Conservation (phyloP, 345 rosid species). For the Reutealis trisperma region DNA sequence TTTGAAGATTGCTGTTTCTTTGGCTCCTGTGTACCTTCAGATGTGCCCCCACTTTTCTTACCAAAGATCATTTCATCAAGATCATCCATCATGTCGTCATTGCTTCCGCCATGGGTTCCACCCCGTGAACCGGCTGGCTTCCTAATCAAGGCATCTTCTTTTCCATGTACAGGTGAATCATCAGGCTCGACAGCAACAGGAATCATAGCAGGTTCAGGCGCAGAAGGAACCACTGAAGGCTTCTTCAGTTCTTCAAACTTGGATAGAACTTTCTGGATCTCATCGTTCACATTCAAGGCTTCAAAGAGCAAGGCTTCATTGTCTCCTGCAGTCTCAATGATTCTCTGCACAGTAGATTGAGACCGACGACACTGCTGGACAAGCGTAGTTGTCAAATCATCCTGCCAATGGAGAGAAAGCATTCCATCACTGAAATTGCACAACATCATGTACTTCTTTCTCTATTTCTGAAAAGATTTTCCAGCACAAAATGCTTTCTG, state of each 20-base stretch:
- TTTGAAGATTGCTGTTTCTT: conserved; percentile 67
- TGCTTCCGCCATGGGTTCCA: conserved; percentile 57
- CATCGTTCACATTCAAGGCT: conserved; percentile 92
- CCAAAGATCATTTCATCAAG: conserved; percentile 97
- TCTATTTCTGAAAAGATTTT: neutral
- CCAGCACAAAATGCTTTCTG: neutral
- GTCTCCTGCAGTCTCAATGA: conserved; percentile 79
- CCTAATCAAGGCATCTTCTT: conserved; percentile 71
- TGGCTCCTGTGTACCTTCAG: conserved; percentile 51
- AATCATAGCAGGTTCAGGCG: conserved; percentile 84
- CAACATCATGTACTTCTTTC: neutral
- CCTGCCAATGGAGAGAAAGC: conserved; percentile 47
- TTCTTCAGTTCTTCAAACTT: conserved; percentile 70
- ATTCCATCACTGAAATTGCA: neutral
- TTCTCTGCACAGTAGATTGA: conserved; percentile 61
- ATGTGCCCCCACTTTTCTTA: conserved; percentile 61
- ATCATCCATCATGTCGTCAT: conserved; percentile 92
- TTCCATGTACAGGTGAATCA: conserved; percentile 54
- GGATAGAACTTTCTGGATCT: conserved; percentile 71
- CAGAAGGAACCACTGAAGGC: conserved; percentile 45
- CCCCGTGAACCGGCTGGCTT: conserved; percentile 65
- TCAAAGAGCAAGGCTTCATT: conserved; percentile 84
- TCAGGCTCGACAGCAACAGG: conserved; percentile 84
- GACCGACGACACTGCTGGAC: conserved; percentile 77
- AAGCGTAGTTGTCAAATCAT: conserved; percentile 70